Base-by-base conservation (phyloP, 768 basidiomycete genomes). In the Suillus decipiens region DNA sequence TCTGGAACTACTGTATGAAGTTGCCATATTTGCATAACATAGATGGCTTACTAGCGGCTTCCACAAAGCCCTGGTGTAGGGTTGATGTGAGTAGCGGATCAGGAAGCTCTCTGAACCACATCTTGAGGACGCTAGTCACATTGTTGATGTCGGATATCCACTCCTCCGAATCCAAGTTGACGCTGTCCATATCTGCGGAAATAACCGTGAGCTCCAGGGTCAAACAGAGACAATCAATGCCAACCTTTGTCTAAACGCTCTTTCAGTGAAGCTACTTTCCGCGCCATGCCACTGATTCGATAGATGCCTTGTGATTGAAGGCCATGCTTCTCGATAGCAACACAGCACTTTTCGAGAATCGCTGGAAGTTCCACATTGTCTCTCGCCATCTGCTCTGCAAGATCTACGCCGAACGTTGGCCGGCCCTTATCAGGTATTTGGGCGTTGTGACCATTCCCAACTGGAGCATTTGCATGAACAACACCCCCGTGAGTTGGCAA, bases 111-210 rank as follows among this genome's bases (percentile, higher is more conserved):
- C 97, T 84, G 70, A 99, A 82, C 96, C 97, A 99, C 70, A 95
- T 82, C 77, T 99, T 99, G 65, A 98, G 80, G 28, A 89, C 93
- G 62, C 94, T 92, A n/a, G 97, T 85, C 59, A 99, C 90, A 64
- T 93, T 95, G 79, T 96, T 98, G 77, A 99, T 95, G 73, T 99
- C 97, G 19, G 87, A 83, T 39, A 91, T 86, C 92, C 95, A 95
- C 73, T 99, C 96, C 5, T 91, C 86, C 7, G 89, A 81, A 72
- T 95, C 87, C 59, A 99, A 80, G 76, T 99, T 89, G 41, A 95
- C 92, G 1, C 87, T 81, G 19, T 97, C 92, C 54, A 98, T 76
- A 74, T 98, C 96, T 89, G 66, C 17, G 17, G 37, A 57, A 41
- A 19, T 33, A 50, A n/a, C 10, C 19, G 48, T 71, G 82, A 73